A percentile compares a stretch with the other conserved stretches of the same genome.
phyloP scores from a whole-genome alignment of 805 yeast genomes.

The Yamadazyma insecticola region DNA sequence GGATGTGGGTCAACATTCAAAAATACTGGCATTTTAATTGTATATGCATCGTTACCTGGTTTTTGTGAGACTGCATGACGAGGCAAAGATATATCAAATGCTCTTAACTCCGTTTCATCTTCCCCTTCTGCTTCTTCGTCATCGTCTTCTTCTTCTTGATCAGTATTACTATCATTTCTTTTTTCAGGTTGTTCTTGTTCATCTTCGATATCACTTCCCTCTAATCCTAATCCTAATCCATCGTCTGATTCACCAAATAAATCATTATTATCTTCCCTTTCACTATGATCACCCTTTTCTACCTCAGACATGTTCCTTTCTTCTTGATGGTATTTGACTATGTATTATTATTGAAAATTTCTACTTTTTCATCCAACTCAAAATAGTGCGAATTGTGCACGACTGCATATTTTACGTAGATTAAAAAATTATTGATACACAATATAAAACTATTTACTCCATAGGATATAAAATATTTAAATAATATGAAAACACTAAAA shows the following conservation, averaged over 20 bases:
- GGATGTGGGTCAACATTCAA: conserved; percentile 80
- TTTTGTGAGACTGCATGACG: conserved; percentile 43
- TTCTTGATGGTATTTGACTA: no score
- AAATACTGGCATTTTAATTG: conserved; percentile 75
- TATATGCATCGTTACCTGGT: conserved; percentile 35
- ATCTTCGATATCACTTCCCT: conserved; percentile 6
- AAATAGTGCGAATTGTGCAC: no score
- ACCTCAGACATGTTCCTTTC: conserved; percentile 13
- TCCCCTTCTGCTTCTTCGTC: conserved; percentile 31
- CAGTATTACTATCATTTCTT: conserved; percentile 1
- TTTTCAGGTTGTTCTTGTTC: conserved; percentile 1
- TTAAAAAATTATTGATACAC: no score
- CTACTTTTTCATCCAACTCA: no score
- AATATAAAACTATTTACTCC: no score
- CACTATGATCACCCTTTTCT: conserved; percentile 2
- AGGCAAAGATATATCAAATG: conserved; percentile 37
- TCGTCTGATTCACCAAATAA: conserved; percentile 4
- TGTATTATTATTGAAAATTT: no score
- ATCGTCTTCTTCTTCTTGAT: conserved; percentile 18
- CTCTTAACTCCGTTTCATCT: conserved; percentile 29
- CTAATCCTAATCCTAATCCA: conserved; percentile 13
- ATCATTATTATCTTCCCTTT: conserved; percentile 1
- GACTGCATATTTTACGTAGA: no score
- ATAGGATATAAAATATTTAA: no score
- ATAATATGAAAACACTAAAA: no score